phyloP scores from a whole-genome alignment of 495 filamentous ascomycete genomes.

The Elaphomyces granulatus region DNA sequence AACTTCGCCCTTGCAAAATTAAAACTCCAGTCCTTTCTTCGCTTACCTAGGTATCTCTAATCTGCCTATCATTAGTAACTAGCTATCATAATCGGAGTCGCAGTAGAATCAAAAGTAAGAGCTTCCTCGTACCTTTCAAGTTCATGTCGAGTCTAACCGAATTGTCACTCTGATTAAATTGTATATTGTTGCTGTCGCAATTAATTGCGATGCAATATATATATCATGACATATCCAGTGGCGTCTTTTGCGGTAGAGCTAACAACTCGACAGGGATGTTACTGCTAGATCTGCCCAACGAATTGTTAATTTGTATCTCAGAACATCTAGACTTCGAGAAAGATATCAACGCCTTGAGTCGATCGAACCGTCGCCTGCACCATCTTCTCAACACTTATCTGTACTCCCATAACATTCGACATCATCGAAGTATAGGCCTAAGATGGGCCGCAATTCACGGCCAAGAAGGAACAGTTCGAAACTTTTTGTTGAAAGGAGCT shows the following conservation, averaged over 20 bases:
- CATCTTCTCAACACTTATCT: conserved; percentile 13
- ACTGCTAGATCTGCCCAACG: conserved; percentile 10
- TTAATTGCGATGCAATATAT: no score
- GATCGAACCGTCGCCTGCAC: conserved; percentile 12
- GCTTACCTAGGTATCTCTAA: no score
- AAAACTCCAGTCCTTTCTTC: no score
- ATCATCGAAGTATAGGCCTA: conserved; percentile 12
- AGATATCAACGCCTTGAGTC: conserved; percentile 16
- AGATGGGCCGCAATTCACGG: conserved; percentile 12
- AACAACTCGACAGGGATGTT: conserved; percentile 1
- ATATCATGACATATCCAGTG: no score
- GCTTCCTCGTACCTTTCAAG: no score
- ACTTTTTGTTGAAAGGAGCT: background rate
- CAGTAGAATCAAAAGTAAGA: no score
- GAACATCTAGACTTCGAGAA: conserved; percentile 10
- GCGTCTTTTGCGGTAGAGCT: background rate
- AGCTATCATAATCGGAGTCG: no score
- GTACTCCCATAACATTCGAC: conserved; percentile 12
- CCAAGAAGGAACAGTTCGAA: background rate
- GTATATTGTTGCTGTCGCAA: no score
- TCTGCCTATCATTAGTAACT: no score
- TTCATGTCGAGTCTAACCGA: no score
- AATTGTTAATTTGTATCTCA: conserved; percentile 14
- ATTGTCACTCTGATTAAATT: no score
- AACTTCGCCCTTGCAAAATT: no score